Evolutionary conservation across 2,329 filamentous ascomycete genomes (phyloP), one percentile per base, ranked within the genome.

Genomic region (Fusarium transvaalense): DNA sequence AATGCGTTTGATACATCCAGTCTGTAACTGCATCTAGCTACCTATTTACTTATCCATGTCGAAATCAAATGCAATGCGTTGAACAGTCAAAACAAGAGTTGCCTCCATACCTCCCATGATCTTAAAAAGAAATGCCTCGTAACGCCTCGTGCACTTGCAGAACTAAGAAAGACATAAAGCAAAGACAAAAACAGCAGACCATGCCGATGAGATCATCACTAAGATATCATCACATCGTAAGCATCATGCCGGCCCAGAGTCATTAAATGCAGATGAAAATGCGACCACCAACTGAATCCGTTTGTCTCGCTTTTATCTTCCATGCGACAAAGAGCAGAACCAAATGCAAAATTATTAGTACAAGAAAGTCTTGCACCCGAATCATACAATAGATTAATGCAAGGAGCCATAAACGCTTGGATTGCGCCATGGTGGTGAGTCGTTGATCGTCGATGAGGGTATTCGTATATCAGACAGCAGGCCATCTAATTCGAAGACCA

Each of bases 401-500:
- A 27, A 41, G 31, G n/a, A 27, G 25, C 35, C 46, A 48, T 39
- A n/a, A 31, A 38, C 17, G 19, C n/a, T 21, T 21, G 10, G 32
- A 25, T 34, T 29, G 27, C 39, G 47, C 38, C 46, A 32, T 38
- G n/a, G 21, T 23, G 34, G 45, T 29, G 37, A 39, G 35, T 54
- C 25, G 14, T 64, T 42, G 27, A 48, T 39, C 15, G 23, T 34
- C 15, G 21, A 37, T 37, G 15, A 38, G 23, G 10, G 21, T 17
- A 15, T 25, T 32, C 17, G 29, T 31, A 27, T 19, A 42, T 75
- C 48, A 78, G 27, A 78, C 74, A 29, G 81, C 82, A 4, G 85
- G 85, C 91, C 91, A 94, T 57, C 91, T 84, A 56, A 88, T 85
- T 68, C 90, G 89, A 73, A 98, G 82, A 3, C 93, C 94, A 61